Evolutionary conservation across 2,329 filamentous ascomycete species (phyloP).

Genomic region (Cytospora mali): DNA sequence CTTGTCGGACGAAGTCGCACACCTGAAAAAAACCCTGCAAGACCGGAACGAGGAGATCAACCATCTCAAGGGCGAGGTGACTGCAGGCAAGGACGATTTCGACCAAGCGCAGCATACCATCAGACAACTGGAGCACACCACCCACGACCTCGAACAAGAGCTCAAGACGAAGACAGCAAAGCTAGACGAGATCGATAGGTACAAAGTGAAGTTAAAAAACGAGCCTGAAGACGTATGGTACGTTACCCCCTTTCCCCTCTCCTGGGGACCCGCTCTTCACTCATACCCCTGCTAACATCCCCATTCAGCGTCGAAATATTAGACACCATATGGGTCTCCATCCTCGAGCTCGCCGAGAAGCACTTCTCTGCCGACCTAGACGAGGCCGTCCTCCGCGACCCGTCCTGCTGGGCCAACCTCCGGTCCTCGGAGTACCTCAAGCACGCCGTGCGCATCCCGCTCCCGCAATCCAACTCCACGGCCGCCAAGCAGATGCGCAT

Average conservation of each 20-base stretch:
- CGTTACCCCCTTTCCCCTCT: conserved; percentile 11
- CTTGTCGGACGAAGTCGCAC: conserved; percentile 31
- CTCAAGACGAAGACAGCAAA: conserved; percentile 32
- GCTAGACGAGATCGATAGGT: conserved; percentile 36
- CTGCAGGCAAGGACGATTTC: conserved; percentile 24
- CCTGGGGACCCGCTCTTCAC: neutral
- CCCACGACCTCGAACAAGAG: conserved; percentile 32
- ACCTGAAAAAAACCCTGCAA: conserved; percentile 28
- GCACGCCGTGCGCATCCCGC: conserved; percentile 38
- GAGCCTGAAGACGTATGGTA: conserved; percentile 39
- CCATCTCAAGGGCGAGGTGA: conserved; percentile 19
- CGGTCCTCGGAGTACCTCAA: conserved; percentile 38
- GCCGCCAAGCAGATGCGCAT: conserved; percentile 43
- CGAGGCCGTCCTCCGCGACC: conserved; percentile 35
- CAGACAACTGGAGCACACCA: conserved; percentile 31
- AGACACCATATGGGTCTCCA: conserved; percentile 40
- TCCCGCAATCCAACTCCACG: conserved; percentile 40
- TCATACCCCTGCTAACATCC: too few species aligned
- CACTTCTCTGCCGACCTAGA: conserved; percentile 40
- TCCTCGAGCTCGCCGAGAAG: conserved; percentile 37
- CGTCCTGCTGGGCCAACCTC: conserved; percentile 40
- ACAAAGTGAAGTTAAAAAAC: conserved; percentile 34
- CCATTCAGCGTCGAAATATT: conserved; percentile 35
- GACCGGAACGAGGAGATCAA: conserved; percentile 31
- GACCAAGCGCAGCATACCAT: conserved; percentile 13